These are phyloP conservation scores for Brassica rapa DNA, from an alignment of 345 rosid genomes.

Conservation along the genomic window DNA sequence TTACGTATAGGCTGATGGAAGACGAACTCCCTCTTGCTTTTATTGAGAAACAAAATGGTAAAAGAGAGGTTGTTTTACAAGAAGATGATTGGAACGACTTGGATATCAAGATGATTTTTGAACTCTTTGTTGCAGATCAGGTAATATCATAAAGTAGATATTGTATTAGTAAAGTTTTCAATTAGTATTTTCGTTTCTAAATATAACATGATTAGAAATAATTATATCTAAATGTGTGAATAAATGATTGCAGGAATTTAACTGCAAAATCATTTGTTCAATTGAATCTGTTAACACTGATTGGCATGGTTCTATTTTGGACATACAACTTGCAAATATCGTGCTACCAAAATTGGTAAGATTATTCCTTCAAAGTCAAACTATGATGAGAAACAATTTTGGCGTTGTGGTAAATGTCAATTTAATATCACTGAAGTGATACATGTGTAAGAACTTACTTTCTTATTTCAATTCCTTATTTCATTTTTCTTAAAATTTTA, in stretches of 20 bases:
- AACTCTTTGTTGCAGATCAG: neutral
- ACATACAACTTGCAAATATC: neutral
- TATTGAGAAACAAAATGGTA: neutral
- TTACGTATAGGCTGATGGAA: neutral
- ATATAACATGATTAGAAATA: too few species aligned
- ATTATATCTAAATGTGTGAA: too few species aligned
- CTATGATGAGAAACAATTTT: neutral
- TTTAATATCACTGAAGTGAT: neutral
- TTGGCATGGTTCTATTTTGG: neutral
- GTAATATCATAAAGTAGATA: neutral
- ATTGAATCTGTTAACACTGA: neutral
- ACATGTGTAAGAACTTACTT: neutral
- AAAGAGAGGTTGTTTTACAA: neutral
- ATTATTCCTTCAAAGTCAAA: too few species aligned
- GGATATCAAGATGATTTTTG: neutral
- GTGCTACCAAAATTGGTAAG: neutral
- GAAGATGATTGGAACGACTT: neutral
- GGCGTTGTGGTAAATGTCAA: neutral
- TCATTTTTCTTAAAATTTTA: too few species aligned
- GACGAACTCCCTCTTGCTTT: neutral
- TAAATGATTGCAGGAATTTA: neutral
- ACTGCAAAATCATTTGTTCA: neutral
- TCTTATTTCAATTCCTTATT: neutral
- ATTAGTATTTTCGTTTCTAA: too few species aligned
- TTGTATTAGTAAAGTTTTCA: too few species aligned